Evolutionary conservation across 73 alveolate genomes (phyloP), one percentile per base, ranked within the genome.

Genomic region (Paraurostyla sp.): DNA sequence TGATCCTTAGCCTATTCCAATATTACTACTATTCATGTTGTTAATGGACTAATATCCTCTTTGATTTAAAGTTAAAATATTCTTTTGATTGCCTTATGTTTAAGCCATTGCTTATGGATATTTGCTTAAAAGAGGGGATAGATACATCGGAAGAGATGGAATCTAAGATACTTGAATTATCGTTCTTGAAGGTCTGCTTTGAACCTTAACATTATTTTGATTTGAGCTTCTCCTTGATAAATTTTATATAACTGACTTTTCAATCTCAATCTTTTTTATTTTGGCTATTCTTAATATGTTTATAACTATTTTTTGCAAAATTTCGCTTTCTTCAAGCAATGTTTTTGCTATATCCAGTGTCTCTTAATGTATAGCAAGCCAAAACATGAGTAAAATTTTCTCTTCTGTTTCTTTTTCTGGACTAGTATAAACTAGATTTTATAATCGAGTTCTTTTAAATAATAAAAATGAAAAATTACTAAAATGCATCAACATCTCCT

Each of bases 301-400:
- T n/a, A 73, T 15, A 4, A 46, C 86, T 45, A 73, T 73, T 23
- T 38, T 15, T 25, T n/a, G 9, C 18, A 73, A 50, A 11, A 73
- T 48, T 15, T 73, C 71, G 46, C 71, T 48, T 2, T 46, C 0
- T 43, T 73, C 86, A 11, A 48, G 27, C 6, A 73, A 50, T 3
- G 27, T 43, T 46, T 73, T 73, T 1, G 86, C 86, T 48, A 73
- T 73, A 27, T 73, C 86, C 27, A 73, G 49, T 20, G 43, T 49
- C 35, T 73, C 86, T 30, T 20, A 20, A 73, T 48, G 65, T 22
- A 73, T 73, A 0, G 86, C 86, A 1, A 73, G 49, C 86, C 86
- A 73, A 73, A 73, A 73, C 86, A 73, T 73, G 0, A 73, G 27
- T 9, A 73, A 27, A 23, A 73, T 15, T 35, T 45, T 73, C 42